Conservation (phyloP, 1,139 yeast species). For the Nakaseomyces uthaithaninus region DNA sequence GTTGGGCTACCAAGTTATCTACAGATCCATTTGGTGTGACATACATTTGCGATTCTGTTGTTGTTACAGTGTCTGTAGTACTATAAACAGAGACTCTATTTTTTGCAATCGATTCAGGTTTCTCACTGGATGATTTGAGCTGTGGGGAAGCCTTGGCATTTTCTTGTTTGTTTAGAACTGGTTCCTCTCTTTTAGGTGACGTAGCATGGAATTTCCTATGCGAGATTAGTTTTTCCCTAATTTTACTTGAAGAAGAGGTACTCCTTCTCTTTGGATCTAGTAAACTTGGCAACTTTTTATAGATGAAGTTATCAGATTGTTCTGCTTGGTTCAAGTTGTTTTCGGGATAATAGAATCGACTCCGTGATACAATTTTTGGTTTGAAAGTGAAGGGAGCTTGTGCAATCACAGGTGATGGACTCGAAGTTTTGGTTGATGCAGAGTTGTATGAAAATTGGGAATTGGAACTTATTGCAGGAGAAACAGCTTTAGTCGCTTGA, state of each 20-base stretch:
- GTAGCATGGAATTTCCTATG: slow-evolving; percentile 7
- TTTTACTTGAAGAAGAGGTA: slow-evolving; percentile 18
- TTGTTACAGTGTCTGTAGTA: background rate
- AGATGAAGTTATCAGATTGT: slow-evolving; percentile 12
- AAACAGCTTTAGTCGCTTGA: slow-evolving; percentile 18
- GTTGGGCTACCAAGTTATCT: background rate
- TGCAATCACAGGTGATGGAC: slow-evolving; percentile 5
- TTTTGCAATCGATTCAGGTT: too few relatives aligned
- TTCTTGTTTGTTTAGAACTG: background rate
- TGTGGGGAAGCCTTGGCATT: background rate
- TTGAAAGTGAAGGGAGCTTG: slow-evolving; percentile 13
- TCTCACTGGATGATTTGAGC: background rate
- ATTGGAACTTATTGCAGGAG: slow-evolving; percentile 29
- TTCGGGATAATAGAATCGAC: slow-evolving; percentile 12
- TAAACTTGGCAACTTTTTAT: slow-evolving; percentile 11
- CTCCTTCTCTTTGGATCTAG: slow-evolving; percentile 25
- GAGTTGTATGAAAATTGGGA: slow-evolving; percentile 25
- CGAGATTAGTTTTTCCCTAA: slow-evolving; percentile 14
- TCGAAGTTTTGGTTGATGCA: slow-evolving; percentile 14
- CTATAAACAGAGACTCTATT: background rate
- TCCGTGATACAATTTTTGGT: slow-evolving; percentile 17
- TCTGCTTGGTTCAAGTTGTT: slow-evolving; percentile 2
- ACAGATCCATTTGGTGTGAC: slow-evolving; percentile 4
- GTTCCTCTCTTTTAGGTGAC: background rate
- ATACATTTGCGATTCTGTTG: slow-evolving; percentile 1